phyloP scores from a whole-genome alignment of 2,329 filamentous ascomycete species.

The Huntiella moniliformis region DNA sequence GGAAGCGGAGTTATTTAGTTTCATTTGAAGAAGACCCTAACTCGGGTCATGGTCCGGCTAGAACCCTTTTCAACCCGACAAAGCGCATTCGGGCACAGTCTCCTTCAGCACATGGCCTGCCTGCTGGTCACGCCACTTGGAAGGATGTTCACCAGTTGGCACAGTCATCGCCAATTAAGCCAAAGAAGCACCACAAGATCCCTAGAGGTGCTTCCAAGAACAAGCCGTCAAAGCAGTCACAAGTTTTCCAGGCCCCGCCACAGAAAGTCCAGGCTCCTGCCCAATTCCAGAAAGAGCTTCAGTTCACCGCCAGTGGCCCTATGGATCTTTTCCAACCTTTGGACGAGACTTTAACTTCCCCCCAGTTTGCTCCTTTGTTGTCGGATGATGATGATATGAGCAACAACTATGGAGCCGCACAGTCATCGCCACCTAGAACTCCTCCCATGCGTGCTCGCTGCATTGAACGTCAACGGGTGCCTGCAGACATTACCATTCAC shows the following conservation, averaged over 20 bases:
- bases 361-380: conserved; percentile 34
- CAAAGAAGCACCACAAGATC: conserved; percentile 16
- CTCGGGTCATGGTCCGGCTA: conserved; percentile 14
- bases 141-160: conserved; percentile 58
- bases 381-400: conserved; percentile 69
- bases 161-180: conserved; percentile 73
- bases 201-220: neutral
- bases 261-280: neutral
- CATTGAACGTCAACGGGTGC: conserved; percentile 26
- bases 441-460: conserved; percentile 47
- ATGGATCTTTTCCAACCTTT: conserved; percentile 60
- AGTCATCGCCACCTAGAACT: conserved; percentile 63
- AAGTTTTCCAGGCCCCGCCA: conserved; percentile 2
- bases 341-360: conserved; percentile 40
- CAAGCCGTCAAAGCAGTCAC: neutral
- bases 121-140: conserved; percentile 43
- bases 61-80: conserved; percentile 30
- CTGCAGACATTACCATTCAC: conserved; percentile 6
- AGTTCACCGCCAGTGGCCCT: conserved; percentile 53
- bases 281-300: conserved; percentile 41
- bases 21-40: conserved; percentile 31
- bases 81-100: conserved; percentile 51
- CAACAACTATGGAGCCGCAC: conserved; percentile 54
- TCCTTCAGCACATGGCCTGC: conserved; percentile 37
- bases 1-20: conserved; percentile 43